Evolutionary conservation across 768 basidiomycete species (phyloP).

Genomic region (Tremella yokohamensis): DNA sequence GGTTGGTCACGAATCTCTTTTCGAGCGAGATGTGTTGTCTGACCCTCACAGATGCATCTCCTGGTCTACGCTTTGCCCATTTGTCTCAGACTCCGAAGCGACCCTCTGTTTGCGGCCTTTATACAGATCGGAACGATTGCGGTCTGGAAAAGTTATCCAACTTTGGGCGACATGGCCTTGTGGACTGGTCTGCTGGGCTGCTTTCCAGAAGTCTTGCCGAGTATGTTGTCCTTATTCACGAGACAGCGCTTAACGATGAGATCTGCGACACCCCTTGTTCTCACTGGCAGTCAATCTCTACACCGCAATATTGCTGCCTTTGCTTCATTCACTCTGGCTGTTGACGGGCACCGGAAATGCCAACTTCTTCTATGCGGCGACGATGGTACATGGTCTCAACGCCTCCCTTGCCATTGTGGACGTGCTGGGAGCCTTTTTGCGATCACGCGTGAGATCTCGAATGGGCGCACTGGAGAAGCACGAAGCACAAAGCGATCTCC

Average conservation of each 20-base stretch:
- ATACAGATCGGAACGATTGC: constrained; percentile 71
- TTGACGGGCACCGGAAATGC: constrained; percentile 89
- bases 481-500: not conserved
- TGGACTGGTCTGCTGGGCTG: constrained; percentile 75
- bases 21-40: not conserved
- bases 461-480: not conserved
- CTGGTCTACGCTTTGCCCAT: constrained; percentile 77
- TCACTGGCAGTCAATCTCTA: constrained; percentile 78
- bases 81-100: constrained; percentile 87
- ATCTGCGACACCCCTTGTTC: constrained; percentile 78
- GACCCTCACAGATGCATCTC: constrained; percentile 63
- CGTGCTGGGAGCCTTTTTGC: constrained; percentile 74
- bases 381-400: constrained; percentile 84
- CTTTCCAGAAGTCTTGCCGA: constrained; percentile 77
- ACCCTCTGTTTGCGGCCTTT: constrained; percentile 75
- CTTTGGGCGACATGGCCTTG: constrained; percentile 80
- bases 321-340: constrained; percentile 90
- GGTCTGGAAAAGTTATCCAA: constrained; percentile 87
- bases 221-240: constrained; percentile 56
- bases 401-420: constrained; percentile 81
- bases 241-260: constrained; percentile 53
- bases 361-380: constrained; percentile 96
- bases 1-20: constrained; percentile 56
- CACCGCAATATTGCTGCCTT: constrained; percentile 75
- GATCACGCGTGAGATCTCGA: constrained; percentile 55